phyloP scores from a whole-genome alignment of 371 early-diverging fungal genomes.

The Globomyces sp. region DNA sequence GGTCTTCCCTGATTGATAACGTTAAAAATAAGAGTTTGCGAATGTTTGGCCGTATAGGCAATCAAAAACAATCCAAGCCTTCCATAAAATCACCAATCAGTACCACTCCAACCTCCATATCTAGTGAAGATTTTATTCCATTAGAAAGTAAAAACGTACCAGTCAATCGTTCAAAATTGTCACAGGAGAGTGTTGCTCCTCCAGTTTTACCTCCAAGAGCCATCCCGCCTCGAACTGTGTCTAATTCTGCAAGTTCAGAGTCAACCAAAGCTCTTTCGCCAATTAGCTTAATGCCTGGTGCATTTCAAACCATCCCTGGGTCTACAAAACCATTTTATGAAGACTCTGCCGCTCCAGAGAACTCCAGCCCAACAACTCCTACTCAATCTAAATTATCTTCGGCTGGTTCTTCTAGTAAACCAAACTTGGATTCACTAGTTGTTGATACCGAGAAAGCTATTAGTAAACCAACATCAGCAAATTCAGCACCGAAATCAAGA shows the following conservation, averaged over 20 bases:
- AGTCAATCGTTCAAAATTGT: too few relatives aligned
- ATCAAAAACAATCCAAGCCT: neutral
- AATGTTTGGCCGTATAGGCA: neutral
- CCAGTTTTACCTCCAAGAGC: conserved; percentile 3
- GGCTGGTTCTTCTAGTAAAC: too few relatives aligned
- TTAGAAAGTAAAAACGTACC: too few relatives aligned
- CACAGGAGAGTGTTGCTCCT: neutral
- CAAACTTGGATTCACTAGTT: too few relatives aligned
- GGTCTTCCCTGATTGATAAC: conserved; percentile 7
- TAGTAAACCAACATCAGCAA: too few relatives aligned
- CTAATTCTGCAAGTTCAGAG: neutral
- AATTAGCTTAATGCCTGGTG: neutral
- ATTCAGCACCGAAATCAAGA: too few relatives aligned
- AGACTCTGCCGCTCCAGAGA: too few relatives aligned
- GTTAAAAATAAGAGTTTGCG: conserved; percentile 1
- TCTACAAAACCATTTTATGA: neutral
- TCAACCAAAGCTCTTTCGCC: neutral
- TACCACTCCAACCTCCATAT: too few relatives aligned
- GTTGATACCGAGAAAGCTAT: too few relatives aligned
- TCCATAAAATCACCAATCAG: neutral
- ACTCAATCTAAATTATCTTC: too few relatives aligned
- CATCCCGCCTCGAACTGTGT: neutral
- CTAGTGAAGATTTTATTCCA: too few relatives aligned
- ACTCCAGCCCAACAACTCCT: too few relatives aligned
- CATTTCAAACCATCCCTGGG: neutral